Evolutionary conservation across 1,139 yeast genomes (phyloP), one percentile per base, ranked within the genome.

Genomic region (Suhomyces wounanorum): DNA sequence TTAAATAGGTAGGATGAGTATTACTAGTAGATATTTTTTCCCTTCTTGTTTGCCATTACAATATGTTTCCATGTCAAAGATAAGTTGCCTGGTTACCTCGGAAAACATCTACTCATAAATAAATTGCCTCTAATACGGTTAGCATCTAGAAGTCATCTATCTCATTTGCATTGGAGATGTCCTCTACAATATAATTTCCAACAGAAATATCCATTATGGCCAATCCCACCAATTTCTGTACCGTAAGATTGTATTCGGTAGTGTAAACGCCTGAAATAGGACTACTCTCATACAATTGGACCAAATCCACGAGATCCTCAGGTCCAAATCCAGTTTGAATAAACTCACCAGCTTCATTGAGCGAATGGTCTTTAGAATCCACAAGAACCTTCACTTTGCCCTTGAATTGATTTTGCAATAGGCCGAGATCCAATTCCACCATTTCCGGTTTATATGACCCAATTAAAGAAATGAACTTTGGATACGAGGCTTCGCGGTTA

Each of bases 371-470:
- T 43, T 69, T 72, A 0, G 88, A 82, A 58, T 85, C 91, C 3
- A 85, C 89, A 7, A 85, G 65, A 28, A 85, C 73, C 49, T 73
- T 73, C n/a, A 55, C 52, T 7, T 45, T 47, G 1, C 52, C 54
- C 37, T 61, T 55, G 51, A 68, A 60, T 8, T 74, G 70, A 18
- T 63, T 51, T 2, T 63, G 55, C 5, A 84, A 66, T 31, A 79
- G 65, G 0, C 63, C 69, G 26, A 75, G 69, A 52, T 84, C 88
- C 48, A 84, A 77, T 63, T 85, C 91, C 44, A 74, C 73, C 90
- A 85, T 84, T 53, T 80, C 78, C 3, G 89, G 88, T 61, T 84
- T 83, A 62, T 84, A 85, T 14, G 87, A 82, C 1, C 91, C 91
- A 57, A 85, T 84, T 40, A 85, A 68, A 3, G 85, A 79, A 44